These are phyloP conservation scores for Globisporangium carolinianum DNA, from an alignment of 352 stramenopile genomes.

Conservation along the genomic window DNA sequence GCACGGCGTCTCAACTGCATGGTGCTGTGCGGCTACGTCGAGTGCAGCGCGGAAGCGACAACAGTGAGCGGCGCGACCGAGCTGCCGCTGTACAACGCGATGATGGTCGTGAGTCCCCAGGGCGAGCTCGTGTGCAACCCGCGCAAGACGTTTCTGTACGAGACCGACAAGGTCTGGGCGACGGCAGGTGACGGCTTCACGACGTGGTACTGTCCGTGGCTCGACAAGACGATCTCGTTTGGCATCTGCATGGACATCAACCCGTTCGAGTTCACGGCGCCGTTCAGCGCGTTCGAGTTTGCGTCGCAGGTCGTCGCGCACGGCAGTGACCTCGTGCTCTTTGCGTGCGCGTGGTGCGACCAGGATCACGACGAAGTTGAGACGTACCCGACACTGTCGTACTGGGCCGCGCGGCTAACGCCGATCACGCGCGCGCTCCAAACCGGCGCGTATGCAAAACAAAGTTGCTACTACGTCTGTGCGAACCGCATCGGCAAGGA, in stretches of 20 bases:
- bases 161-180: conserved; percentile 79
- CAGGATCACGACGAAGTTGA: conserved; percentile 46
- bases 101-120: conserved; percentile 69
- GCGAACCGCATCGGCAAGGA: conserved; percentile 74
- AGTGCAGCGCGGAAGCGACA: conserved; percentile 20
- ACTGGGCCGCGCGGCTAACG: conserved; percentile 63
- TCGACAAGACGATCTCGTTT: conserved; percentile 73
- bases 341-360: conserved; percentile 80
- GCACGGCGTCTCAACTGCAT: conserved; percentile 54
- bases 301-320: conserved; percentile 36
- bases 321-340: conserved; percentile 68
- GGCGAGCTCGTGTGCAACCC: conserved; percentile 65
- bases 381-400: conserved; percentile 46
- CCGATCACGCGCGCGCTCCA: conserved; percentile 45
- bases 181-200: conserved; percentile 52
- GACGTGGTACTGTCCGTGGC: conserved; percentile 69
- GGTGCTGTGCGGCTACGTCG: conserved; percentile 68
- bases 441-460: conserved; percentile 26
- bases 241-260: conserved; percentile 91
- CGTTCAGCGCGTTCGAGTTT: conserved; percentile 71
- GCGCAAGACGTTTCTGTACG: conserved; percentile 80
- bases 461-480: conserved; percentile 66
- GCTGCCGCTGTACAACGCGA: conserved; percentile 59
- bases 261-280: conserved; percentile 66
- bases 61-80: background rate